Base-by-base conservation (phyloP, 192 early-diverging fungal species). In the Backusella circina region DNA sequence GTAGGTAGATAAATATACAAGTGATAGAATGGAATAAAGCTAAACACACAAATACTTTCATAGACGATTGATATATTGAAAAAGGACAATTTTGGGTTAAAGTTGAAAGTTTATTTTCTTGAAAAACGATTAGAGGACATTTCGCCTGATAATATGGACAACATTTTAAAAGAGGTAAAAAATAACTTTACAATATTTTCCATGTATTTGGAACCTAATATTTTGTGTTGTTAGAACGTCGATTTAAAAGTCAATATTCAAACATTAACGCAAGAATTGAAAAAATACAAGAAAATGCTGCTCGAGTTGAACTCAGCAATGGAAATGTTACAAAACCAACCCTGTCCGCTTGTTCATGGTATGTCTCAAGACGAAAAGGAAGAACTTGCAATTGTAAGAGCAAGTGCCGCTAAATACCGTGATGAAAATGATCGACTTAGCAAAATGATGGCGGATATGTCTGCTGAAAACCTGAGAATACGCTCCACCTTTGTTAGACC, bases 1-100 rank as follows among this genome's bases (percentile, higher is more conserved):
- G 86, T 87, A 75, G 44, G 28, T 31, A 33, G 5, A 33, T 32
- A 32, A 65, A 16, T 3, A 32, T 2, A 16, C 12, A 21, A 6
- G 28, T 67, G 28, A n/a, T 31, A 33, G 18, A 31, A 21, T 16
- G 32, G 7, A 33, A 66, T 9, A 28, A 61, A 28, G 54, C 2
- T 61, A 28, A 28, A 12, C 9, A 3, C 8, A 9, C 26, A 61
- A 61, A 61, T 8, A 23, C 15, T 4, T 54, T 37, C 18, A 31
- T 79, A 90, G 87, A 77, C 80, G 3, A 84, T 90, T 76, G 86
- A 90, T 72, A 80, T 83, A 28, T 77, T 88, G 9, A 80, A 86
- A 28, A 87, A 90, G 65, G 85, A 89, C 10, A 86, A 82, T 37
- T 89, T 88, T 71, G 74, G 80, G 50, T 77, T 90, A 33, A 88